Evolutionary conservation across 305 asterid genomes (phyloP).

Genomic region (Fraxinus floribunda): DNA sequence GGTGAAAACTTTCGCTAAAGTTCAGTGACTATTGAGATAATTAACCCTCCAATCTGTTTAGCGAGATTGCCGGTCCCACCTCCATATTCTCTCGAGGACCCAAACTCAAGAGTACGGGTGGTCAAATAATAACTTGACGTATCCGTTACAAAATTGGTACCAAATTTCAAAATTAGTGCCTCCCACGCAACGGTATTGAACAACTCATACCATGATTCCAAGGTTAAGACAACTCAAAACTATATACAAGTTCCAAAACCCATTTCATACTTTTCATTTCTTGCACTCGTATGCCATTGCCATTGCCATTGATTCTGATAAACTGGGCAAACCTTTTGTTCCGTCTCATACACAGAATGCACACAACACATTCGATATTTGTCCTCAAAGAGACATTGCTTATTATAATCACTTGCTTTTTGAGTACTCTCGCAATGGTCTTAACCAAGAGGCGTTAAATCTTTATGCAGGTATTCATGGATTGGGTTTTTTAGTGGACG

Average conservation of each 20-base stretch:
- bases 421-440: conserved; percentile 51
- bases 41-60: no score
- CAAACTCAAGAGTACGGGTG: neutral
- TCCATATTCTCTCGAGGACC: neutral
- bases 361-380: conserved; percentile 54
- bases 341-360: conserved; percentile 23
- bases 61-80: neutral
- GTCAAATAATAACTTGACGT: neutral
- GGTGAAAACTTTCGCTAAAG: no score
- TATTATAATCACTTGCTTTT: conserved; percentile 62
- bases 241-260: conserved; percentile 22
- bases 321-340: neutral
- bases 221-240: conserved; percentile 32
- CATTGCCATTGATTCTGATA: conserved; percentile 25
- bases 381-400: conserved; percentile 44
- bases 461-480: conserved; percentile 50
- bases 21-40: no score
- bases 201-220: conserved; percentile 35
- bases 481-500: conserved; percentile 48
- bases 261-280: conserved; percentile 27
- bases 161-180: neutral
- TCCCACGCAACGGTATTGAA: neutral
- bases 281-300: conserved; percentile 7
- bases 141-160: neutral
- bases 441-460: conserved; percentile 49